Evolutionary conservation across 1,284 basidiomycete genomes (phyloP).

Genomic region (Wolfiporia cocos): DNA sequence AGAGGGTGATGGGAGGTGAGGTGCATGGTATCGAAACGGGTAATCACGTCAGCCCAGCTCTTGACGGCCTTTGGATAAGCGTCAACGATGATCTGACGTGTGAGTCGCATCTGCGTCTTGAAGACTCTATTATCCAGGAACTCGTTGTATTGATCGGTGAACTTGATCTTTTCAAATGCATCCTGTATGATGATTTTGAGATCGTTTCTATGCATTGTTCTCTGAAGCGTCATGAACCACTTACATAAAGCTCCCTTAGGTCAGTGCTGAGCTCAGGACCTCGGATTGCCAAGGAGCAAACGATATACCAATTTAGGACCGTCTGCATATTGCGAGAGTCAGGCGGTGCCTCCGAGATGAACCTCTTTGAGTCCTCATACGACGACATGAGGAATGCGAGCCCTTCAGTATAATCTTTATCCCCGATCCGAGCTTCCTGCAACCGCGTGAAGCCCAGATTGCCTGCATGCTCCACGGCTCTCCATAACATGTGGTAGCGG

Average conservation of each 20-base stretch:
- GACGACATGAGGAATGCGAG: constrained; percentile 50
- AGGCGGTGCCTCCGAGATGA: constrained; percentile 48
- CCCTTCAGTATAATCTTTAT: constrained; percentile 47
- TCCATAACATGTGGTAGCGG: constrained; percentile 42
- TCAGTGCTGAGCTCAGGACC: constrained; percentile 43
- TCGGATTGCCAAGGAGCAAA: constrained; percentile 41
- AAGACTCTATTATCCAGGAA: constrained; percentile 38
- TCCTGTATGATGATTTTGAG: constrained; percentile 22
- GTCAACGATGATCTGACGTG: constrained; percentile 39
- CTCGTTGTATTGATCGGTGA: constrained; percentile 41
- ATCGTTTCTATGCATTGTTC: not conserved
- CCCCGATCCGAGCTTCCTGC: constrained; percentile 34
- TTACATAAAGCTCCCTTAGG: constrained; percentile 43
- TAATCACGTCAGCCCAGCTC: constrained; percentile 40
- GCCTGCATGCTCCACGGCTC: constrained; percentile 52
- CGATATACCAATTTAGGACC: constrained; percentile 51
- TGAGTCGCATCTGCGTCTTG: constrained; percentile 42
- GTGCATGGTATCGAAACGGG: constrained; percentile 28
- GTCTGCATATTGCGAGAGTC: constrained; percentile 53
- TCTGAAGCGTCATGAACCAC: constrained; percentile 11
- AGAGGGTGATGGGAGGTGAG: constrained; percentile 18
- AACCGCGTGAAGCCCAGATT: constrained; percentile 44
- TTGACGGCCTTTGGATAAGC: constrained; percentile 35
- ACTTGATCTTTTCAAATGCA: constrained; percentile 36
- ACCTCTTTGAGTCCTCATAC: constrained; percentile 51